These are phyloP conservation scores for Trichosporon sp. DNA, from an alignment of 1,284 basidiomycete species.

Conservation along the genomic window DNA sequence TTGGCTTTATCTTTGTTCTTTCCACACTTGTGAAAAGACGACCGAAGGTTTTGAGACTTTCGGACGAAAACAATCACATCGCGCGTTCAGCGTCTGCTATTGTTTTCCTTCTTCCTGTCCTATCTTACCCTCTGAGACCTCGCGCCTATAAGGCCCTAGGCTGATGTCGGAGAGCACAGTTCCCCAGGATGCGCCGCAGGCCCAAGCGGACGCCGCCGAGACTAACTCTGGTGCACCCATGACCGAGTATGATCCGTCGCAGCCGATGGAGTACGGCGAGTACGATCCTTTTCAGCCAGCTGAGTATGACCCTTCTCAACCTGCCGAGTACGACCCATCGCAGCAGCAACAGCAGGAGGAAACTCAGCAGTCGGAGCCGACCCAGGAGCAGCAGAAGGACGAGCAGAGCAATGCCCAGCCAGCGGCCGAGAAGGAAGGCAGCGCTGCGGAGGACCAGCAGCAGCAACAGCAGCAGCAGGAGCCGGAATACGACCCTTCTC, in stretches of 20 bases:
- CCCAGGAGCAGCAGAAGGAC: neutral
- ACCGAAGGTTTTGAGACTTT: neutral
- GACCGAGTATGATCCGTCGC: constrained; percentile 2
- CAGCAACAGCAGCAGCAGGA: neutral
- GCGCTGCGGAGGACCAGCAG: neutral
- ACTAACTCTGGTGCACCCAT: neutral
- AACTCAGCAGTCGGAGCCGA: neutral
- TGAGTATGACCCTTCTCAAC: constrained; percentile 7
- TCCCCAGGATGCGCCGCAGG: neutral
- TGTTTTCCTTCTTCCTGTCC: neutral
- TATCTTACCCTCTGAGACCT: neutral
- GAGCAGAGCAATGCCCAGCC: neutral
- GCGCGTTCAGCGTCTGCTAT: neutral
- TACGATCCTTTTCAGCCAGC: constrained; percentile 9
- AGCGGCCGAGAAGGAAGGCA: neutral
- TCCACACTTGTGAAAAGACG: neutral
- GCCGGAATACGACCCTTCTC: constrained; percentile 7
- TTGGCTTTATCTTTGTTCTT: neutral
- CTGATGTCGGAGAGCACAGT: constrained; percentile 2
- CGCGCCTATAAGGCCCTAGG: neutral
- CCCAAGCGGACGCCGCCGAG: neutral
- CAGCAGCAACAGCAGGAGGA: neutral
- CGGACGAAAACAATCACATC: neutral
- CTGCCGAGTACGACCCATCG: constrained; percentile 1
- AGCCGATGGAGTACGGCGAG: constrained; percentile 4